A percentile compares a stretch with the other conserved stretches of the same genome.
phyloP scores from a whole-genome alignment of 495 filamentous ascomycete species.

The Sordaria brevicollis region DNA sequence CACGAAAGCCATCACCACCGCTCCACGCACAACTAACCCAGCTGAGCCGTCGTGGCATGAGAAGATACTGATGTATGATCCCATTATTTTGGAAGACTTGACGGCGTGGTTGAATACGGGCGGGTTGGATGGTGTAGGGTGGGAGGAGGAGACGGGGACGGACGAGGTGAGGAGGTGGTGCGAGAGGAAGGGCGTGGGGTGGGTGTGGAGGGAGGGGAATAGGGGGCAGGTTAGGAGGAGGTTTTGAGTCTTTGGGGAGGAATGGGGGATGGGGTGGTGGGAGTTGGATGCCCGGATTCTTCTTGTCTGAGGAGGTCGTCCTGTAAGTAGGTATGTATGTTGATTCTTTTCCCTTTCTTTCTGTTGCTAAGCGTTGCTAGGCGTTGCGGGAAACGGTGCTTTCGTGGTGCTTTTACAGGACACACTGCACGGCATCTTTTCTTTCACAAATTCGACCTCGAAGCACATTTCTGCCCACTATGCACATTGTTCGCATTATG shows the following conservation, averaged over 20 bases:
- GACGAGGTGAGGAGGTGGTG: constrained; percentile 71
- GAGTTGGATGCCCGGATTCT: no score
- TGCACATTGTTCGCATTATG: no score
- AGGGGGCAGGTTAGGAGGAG: constrained; percentile 39
- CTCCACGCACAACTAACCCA: constrained; percentile 39
- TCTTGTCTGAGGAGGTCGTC: no score
- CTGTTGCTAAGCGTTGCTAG: no score
- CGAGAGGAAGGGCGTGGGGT: constrained; percentile 70
- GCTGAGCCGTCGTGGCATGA: constrained; percentile 63
- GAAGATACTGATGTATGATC: constrained; percentile 90
- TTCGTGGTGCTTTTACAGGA: no score
- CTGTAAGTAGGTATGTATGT: no score
- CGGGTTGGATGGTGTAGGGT: constrained; percentile 48
- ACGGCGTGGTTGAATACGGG: constrained; percentile 72
- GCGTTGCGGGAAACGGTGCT: no score
- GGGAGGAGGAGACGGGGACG: constrained; percentile 53
- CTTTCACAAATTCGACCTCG: no score
- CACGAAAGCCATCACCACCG: constrained; percentile 49
- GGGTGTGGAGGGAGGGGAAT: constrained; percentile 43
- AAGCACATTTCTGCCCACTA: no score
- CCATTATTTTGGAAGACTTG: constrained; percentile 81
- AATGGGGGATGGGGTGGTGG: neutral
- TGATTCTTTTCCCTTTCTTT: no score
- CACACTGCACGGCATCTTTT: no score
- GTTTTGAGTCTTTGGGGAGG: constrained; percentile 14